phyloP scores from a whole-genome alignment of 768 basidiomycete genomes.

The Suillus luteus region DNA sequence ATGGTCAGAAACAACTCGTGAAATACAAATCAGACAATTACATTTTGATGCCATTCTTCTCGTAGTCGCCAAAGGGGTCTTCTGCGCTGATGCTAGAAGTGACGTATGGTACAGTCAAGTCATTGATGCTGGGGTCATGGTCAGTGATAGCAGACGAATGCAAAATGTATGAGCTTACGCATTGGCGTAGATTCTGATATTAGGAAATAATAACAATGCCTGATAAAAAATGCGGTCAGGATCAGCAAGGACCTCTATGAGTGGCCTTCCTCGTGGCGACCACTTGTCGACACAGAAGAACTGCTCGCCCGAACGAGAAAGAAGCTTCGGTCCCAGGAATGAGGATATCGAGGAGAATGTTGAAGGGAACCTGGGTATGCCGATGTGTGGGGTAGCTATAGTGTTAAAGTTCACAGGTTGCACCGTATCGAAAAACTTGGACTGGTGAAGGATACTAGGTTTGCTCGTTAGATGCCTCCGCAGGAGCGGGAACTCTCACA shows the following conservation, averaged over 20 bases:
- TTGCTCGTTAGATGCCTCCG: slow-evolving; percentile 9
- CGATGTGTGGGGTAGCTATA: slow-evolving; percentile 82
- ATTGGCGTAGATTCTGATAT: slow-evolving; percentile 81
- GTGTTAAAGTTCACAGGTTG: slow-evolving; percentile 81
- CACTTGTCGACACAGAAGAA: slow-evolving; percentile 76
- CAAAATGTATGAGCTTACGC: slow-evolving; percentile 45
- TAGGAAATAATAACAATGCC: slow-evolving; percentile 64
- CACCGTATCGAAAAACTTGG: slow-evolving; percentile 70
- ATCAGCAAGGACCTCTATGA: slow-evolving; percentile 81
- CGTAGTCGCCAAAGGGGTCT: slow-evolving; percentile 64
- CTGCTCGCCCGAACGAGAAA: slow-evolving; percentile 81
- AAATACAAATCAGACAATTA: slow-evolving; percentile 34
- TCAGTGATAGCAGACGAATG: slow-evolving; percentile 3
- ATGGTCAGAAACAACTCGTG: slow-evolving; percentile 10
- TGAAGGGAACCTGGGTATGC: slow-evolving; percentile 65
- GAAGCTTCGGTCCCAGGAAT: slow-evolving; percentile 63
- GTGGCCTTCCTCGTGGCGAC: slow-evolving; percentile 62
- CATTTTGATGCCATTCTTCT: slow-evolving; percentile 63
- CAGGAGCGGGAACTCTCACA: slow-evolving; percentile 7
- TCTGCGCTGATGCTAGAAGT: slow-evolving; percentile 71
- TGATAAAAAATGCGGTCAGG: slow-evolving; percentile 79
- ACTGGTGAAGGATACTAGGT: slow-evolving; percentile 61
- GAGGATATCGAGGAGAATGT: slow-evolving; percentile 55
- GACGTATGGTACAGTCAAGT: slow-evolving; percentile 80
- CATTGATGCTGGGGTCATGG: slow-evolving; percentile 53